Conservation (phyloP, 768 basidiomycete species). For the Boletus speciosus region DNA sequence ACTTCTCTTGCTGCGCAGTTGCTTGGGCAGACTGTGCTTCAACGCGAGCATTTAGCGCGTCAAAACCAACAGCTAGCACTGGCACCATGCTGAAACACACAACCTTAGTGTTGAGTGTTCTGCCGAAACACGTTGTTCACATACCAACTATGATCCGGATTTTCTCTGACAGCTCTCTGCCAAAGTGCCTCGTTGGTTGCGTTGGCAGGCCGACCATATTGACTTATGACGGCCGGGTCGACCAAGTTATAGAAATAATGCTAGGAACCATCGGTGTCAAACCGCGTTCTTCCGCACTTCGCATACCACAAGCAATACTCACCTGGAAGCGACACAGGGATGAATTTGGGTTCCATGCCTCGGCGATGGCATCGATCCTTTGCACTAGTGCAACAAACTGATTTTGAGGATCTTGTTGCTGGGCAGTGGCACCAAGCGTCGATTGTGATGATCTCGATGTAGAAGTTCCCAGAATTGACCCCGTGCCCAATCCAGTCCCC, state of each 20-base stretch:
- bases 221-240: constrained; percentile 57
- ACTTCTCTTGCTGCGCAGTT: constrained; percentile 59
- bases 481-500: constrained; percentile 22
- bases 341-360: constrained; percentile 69
- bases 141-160: constrained; percentile 78
- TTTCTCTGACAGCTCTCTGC: constrained; percentile 77
- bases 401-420: constrained; percentile 57
- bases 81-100: constrained; percentile 59
- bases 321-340: constrained; percentile 81
- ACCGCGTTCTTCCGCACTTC: neutral
- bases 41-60: constrained; percentile 74
- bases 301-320: neutral
- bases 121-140: neutral
- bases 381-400: constrained; percentile 54
- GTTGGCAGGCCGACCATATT: constrained; percentile 71
- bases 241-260: constrained; percentile 85
- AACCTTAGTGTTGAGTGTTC: neutral
- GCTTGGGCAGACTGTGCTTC: constrained; percentile 71
- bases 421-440: constrained; percentile 35
- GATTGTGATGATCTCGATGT: constrained; percentile 33
- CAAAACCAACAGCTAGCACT: constrained; percentile 76
- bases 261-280: constrained; percentile 34
- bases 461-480: constrained; percentile 31
- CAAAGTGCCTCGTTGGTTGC: constrained; percentile 69
- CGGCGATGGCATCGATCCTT: constrained; percentile 59